Evolutionary conservation across 169 alveolate species (phyloP).

Genomic region (Plasmodium vivax): DNA sequence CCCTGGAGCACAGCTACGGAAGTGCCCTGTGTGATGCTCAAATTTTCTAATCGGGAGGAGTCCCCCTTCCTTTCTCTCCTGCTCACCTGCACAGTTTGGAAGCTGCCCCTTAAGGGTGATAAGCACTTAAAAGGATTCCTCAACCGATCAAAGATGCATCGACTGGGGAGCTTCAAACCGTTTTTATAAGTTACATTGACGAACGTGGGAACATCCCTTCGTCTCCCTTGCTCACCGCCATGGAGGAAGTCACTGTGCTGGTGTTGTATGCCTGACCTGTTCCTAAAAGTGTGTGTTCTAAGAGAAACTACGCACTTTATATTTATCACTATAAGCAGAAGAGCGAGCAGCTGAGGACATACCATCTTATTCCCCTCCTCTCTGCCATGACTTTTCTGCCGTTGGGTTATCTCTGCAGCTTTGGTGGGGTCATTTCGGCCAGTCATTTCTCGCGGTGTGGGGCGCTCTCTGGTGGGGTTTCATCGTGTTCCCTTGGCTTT

Average conservation of each 20-base stretch:
- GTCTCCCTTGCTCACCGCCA: background rate
- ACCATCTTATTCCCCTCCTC: conserved; percentile 21
- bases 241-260: background rate
- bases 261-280: background rate
- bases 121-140: background rate
- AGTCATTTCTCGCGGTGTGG: background rate
- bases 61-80: background rate
- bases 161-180: background rate
- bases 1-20: background rate
- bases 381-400: conserved; percentile 17
- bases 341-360: conserved; percentile 17
- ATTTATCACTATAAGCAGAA: conserved; percentile 7
- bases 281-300: conserved; percentile 10
- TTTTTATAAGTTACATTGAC: conserved; percentile 14
- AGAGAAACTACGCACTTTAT: conserved; percentile 13
- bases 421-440: background rate
- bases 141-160: background rate
- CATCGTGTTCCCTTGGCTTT: background rate
- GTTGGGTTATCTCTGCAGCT: background rate
- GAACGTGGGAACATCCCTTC: conserved; percentile 1
- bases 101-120: background rate
- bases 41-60: background rate
- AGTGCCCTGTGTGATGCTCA: background rate
- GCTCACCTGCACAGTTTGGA: background rate
- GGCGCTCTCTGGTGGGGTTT: background rate